Conservation (phyloP, 2,329 filamentous ascomycete species). For the Tolypocladium endophyticum region DNA sequence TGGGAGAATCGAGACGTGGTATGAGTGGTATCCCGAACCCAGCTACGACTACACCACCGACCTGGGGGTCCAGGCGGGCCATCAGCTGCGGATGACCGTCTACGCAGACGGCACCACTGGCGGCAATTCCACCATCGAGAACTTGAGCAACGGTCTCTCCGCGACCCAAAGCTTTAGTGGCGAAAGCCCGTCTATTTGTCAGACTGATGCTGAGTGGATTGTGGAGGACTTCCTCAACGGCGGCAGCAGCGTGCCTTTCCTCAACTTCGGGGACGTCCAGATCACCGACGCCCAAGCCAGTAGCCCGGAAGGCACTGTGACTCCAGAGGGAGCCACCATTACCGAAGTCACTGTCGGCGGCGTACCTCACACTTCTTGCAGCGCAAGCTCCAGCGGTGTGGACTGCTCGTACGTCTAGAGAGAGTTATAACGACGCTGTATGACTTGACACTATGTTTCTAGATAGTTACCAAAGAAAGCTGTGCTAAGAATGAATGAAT, state of each 20-base stretch:
- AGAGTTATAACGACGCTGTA: neutral
- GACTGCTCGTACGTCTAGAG: neutral
- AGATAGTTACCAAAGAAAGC: too few relatives aligned
- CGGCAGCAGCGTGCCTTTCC: neutral
- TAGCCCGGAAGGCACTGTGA: neutral
- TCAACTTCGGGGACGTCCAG: neutral
- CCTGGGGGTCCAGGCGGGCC: neutral
- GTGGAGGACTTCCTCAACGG: neutral
- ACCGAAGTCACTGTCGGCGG: neutral
- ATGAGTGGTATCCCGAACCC: neutral
- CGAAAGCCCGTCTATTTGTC: neutral
- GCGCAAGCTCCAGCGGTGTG: neutral
- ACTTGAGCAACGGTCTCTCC: neutral
- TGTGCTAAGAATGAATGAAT: neutral
- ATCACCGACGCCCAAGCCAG: neutral
- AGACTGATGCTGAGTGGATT: neutral
- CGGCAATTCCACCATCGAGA: neutral
- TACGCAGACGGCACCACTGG: neutral
- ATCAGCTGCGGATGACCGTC: neutral
- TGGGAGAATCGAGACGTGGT: neutral
- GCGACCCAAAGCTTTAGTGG: neutral
- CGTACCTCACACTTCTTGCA: neutral
- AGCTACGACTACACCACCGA: neutral
- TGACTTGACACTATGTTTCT: neutral
- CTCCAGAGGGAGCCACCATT: neutral